phyloP scores from a whole-genome alignment of 768 basidiomycete genomes.

The Tephrocybe sp. region DNA sequence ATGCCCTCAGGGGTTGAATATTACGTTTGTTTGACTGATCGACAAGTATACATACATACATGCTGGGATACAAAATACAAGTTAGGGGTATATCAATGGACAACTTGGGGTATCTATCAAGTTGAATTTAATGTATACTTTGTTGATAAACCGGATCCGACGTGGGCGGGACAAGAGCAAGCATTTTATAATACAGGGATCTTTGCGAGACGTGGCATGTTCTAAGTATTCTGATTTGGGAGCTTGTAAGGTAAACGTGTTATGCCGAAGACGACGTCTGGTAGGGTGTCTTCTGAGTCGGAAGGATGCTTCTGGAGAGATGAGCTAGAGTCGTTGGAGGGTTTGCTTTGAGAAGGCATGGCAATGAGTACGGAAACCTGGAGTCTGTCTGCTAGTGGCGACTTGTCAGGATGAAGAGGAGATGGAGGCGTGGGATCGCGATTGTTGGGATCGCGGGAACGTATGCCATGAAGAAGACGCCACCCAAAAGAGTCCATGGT shows the following conservation, averaged over 20 bases:
- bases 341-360: conserved; percentile 45
- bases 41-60: not conserved
- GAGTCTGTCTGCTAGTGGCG: conserved; percentile 35
- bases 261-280: conserved; percentile 50
- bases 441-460: conserved; percentile 5
- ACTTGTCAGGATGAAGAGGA: conserved; percentile 3
- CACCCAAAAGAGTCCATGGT: conserved; percentile 4
- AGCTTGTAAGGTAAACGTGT: conserved; percentile 33
- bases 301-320: conserved; percentile 15
- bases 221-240: conserved; percentile 10
- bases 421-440: conserved; percentile 5
- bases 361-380: conserved; percentile 57
- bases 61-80: not conserved
- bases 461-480: conserved; percentile 6
- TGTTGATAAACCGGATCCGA: conserved; percentile 7
- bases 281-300: conserved; percentile 35
- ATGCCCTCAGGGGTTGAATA: not conserved
- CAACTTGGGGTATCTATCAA: conserved; percentile 1
- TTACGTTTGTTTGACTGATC: not conserved
- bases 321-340: conserved; percentile 18
- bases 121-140: conserved; percentile 3
- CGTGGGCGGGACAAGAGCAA: not conserved
- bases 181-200: conserved; percentile 5
- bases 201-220: not conserved
- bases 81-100: conserved; percentile 4